A percentile compares a stretch with the other conserved stretches of the same genome.
These are phyloP conservation scores for Spiraea crenata DNA, from an alignment of 331 rosid species.

Conservation along the genomic window DNA sequence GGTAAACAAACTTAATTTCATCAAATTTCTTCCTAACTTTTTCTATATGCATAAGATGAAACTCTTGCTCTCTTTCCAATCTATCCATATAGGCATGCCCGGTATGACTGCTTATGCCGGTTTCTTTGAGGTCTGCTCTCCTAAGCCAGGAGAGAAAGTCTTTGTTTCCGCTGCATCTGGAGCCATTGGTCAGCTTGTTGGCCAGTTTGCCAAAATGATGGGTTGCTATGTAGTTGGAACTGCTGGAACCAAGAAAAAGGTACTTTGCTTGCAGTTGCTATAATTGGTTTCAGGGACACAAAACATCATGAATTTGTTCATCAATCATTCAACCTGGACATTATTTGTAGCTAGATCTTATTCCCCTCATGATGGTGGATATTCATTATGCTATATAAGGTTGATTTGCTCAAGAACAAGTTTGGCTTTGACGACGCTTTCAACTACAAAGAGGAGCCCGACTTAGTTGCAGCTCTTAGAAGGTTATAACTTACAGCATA, in stretches of 20 bases:
- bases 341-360: background rate
- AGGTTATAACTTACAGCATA: background rate
- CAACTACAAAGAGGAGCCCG: conserved; percentile 26
- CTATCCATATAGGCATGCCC: conserved; percentile 35
- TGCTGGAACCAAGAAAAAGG: conserved; percentile 57
- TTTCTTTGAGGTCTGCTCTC: conserved; percentile 41
- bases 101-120: conserved; percentile 59
- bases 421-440: conserved; percentile 18
- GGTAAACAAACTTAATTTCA: background rate
- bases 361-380: background rate
- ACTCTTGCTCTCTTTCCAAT: too few relatives aligned
- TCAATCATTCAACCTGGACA: too few relatives aligned
- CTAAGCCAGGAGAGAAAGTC: conserved; percentile 49
- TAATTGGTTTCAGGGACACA: too few relatives aligned
- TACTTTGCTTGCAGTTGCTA: background rate
- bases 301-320: too few relatives aligned
- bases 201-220: conserved; percentile 47
- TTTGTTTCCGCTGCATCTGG: conserved; percentile 57
- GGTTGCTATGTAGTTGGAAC: conserved; percentile 67
- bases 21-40: too few relatives aligned
- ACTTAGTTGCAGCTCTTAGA: conserved; percentile 22
- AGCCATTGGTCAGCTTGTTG: conserved; percentile 63
- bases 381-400: background rate
- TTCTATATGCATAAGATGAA: too few relatives aligned
- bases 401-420: conserved; percentile 26